Conservation (phyloP, 2,329 filamentous ascomycete species). For the Albifimbria verrucaria region DNA sequence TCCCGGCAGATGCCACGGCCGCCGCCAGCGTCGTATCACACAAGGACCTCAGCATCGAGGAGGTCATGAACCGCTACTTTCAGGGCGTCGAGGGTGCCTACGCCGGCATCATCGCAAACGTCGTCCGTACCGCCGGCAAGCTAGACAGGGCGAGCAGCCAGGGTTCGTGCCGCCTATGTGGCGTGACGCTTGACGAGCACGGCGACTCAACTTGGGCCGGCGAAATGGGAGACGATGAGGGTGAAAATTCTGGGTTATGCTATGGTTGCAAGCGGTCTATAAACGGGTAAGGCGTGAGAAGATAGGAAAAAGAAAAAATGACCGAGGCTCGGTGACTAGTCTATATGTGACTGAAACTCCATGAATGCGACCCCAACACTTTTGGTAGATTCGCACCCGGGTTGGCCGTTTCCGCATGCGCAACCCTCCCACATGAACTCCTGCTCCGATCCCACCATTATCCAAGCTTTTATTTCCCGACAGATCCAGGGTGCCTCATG, state of each 20-base stretch:
- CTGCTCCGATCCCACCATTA: background rate
- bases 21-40: constrained; percentile 52
- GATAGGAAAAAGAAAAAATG: background rate
- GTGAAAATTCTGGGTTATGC: constrained; percentile 47
- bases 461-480: background rate
- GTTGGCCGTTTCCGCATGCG: background rate
- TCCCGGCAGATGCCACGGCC: constrained; percentile 33
- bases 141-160: constrained; percentile 50
- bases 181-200: constrained; percentile 59
- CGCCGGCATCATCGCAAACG: constrained; percentile 89
- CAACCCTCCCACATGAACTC: background rate
- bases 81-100: constrained; percentile 76
- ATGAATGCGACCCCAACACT: background rate
- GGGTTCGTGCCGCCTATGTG: constrained; percentile 64
- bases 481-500: background rate
- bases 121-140: constrained; percentile 87
- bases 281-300: constrained; percentile 36
- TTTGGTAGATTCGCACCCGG: background rate
- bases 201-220: constrained; percentile 63
- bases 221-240: constrained; percentile 49
- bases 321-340: background rate
- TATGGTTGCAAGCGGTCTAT: constrained; percentile 72
- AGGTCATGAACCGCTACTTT: constrained; percentile 88
- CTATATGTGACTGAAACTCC: background rate
- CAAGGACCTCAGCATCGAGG: constrained; percentile 83